Percentiles rank a stretch among this genome's conserved stretches.
phyloP scores from a whole-genome alignment of 495 filamentous ascomycete genomes.

The Aspergillus coremiiformis region DNA sequence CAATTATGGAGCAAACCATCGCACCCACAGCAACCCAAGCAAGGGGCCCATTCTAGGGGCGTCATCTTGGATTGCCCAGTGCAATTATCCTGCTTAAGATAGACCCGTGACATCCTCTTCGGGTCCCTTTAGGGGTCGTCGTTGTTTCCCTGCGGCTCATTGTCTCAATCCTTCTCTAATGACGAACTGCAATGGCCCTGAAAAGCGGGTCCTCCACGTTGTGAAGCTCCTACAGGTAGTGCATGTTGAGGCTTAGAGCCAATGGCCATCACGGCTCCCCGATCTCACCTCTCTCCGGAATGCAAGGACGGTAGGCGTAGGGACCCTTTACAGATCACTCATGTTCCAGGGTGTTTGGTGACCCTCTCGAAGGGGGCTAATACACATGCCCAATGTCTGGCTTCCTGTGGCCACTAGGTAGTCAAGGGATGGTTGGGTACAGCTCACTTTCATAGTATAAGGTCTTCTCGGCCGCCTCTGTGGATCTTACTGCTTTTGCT shows the following conservation, averaged over 20 bases:
- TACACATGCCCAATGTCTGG: conserved; percentile 17
- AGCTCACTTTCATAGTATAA: not conserved
- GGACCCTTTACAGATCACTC: conserved; percentile 14
- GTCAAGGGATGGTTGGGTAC: conserved; percentile 19
- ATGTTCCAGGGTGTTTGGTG: conserved; percentile 20
- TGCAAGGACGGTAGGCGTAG: conserved; percentile 25
- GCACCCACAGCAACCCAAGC: conserved; percentile 20
- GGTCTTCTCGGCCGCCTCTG: not conserved
- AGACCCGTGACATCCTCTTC: conserved; percentile 11
- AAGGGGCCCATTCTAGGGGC: conserved; percentile 21
- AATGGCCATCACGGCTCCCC: conserved; percentile 12
- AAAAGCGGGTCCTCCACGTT: conserved; percentile 21
- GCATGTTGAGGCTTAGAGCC: conserved; percentile 10
- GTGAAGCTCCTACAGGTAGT: conserved; percentile 15
- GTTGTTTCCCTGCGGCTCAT: conserved; percentile 9
- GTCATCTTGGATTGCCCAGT: conserved; percentile 20
- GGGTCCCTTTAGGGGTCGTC: conserved; percentile 10
- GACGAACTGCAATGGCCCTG: conserved; percentile 17
- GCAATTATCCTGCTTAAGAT: conserved; percentile 11
- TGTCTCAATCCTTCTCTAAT: conserved; percentile 21
- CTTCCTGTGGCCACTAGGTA: conserved; percentile 11
- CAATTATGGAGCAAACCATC: conserved; percentile 12
- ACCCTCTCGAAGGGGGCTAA: conserved; percentile 19
- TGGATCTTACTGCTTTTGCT: not conserved
- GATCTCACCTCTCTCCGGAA: conserved; percentile 20